Evolutionary conservation across 1,284 basidiomycete genomes (phyloP).

Genomic region (Athelia psychrophila): DNA sequence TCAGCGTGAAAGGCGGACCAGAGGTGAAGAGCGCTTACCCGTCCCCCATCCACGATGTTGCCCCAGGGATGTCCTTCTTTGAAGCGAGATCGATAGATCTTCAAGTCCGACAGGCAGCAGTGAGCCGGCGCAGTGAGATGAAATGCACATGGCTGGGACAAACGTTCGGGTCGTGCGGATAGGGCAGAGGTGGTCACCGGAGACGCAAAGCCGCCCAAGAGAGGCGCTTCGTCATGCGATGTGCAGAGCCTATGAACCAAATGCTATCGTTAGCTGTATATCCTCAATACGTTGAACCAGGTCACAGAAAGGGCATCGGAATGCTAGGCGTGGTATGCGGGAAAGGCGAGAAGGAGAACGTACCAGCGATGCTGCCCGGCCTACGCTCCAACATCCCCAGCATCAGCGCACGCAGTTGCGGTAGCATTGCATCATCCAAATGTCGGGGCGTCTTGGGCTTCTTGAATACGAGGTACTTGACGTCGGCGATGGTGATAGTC

Average conservation of each 20-base stretch:
- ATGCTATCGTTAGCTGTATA: no score
- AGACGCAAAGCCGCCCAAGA: constrained; percentile 47
- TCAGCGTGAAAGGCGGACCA: no score
- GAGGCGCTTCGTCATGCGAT: constrained; percentile 32
- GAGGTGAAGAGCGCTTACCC: no score
- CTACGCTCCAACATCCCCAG: constrained; percentile 63
- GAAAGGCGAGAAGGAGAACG: background rate
- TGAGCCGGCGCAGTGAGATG: constrained; percentile 56
- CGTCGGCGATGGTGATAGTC: constrained; percentile 57
- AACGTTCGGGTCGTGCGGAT: constrained; percentile 50
- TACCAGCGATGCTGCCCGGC: constrained; percentile 41
- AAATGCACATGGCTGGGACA: constrained; percentile 61
- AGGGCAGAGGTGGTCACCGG: constrained; percentile 56
- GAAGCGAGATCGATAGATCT: no score
- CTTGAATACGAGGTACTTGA: constrained; percentile 52
- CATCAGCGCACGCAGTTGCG: constrained; percentile 61
- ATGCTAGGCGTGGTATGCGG: background rate
- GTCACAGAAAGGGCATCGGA: no score
- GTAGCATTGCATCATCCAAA: constrained; percentile 50
- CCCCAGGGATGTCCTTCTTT: no score
- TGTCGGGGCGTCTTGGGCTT: constrained; percentile 57
- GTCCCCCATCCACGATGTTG: no score
- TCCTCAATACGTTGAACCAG: no score
- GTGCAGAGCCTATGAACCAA: constrained; percentile 53
- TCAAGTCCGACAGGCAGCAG: no score